Evolutionary conservation across 176 grass and related monocot genomes (phyloP).

Genomic region (Musa troglodytarum): DNA sequence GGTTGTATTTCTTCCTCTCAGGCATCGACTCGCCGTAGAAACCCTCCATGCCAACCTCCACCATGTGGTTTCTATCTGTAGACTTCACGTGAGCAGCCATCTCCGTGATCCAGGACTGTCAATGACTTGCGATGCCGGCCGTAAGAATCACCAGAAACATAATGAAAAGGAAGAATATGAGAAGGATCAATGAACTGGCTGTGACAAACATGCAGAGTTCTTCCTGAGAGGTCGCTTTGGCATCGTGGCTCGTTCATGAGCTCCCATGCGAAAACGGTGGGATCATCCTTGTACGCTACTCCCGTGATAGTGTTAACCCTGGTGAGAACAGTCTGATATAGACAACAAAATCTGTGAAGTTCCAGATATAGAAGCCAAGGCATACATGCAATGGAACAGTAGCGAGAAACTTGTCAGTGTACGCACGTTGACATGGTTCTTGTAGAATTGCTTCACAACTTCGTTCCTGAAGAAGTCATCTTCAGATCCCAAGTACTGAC

Average conservation of each 20-base stretch:
- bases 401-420: too few species aligned
- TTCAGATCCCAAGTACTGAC: background rate
- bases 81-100: constrained; percentile 20
- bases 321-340: constrained; percentile 1
- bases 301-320: constrained; percentile 11
- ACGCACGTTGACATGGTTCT: constrained; percentile 18
- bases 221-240: constrained; percentile 8
- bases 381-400: too few species aligned
- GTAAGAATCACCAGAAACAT: too few species aligned
- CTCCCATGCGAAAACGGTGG: constrained; percentile 18
- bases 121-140: background rate
- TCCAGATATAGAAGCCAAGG: too few species aligned
- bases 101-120: constrained; percentile 17
- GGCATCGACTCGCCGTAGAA: constrained; percentile 19
- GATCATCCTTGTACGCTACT: constrained; percentile 14
- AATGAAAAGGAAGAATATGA: background rate
- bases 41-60: constrained; percentile 13
- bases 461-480: constrained; percentile 12
- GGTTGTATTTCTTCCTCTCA: constrained; percentile 2
- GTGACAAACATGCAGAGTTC: background rate
- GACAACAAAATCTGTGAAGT: too few species aligned
- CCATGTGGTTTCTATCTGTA: constrained; percentile 6
- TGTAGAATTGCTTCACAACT: constrained; percentile 15
- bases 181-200: too few species aligned
- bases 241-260: constrained; percentile 23